A percentile compares a stretch with the other conserved stretches of the same genome.
phyloP scores from a whole-genome alignment of 2,329 filamentous ascomycete genomes.

The Colletotrichum paranaense region DNA sequence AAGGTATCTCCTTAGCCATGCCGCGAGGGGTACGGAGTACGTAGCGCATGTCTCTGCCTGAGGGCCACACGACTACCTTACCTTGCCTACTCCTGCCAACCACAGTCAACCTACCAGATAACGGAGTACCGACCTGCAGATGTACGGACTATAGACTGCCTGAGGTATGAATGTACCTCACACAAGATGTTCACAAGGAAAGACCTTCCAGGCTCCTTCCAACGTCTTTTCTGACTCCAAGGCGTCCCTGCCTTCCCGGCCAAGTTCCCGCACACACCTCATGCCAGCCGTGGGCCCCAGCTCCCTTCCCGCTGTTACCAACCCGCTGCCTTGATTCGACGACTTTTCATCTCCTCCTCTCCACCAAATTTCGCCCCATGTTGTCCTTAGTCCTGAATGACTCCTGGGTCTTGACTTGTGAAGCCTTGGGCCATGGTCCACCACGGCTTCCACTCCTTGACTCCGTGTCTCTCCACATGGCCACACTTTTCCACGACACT shows the following conservation, averaged over 20 bases:
- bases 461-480: conserved; percentile 27
- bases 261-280: conserved; percentile 16
- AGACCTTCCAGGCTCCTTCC: conserved; percentile 5
- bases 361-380: conserved; percentile 25
- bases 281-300: conserved; percentile 10
- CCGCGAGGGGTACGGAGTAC: background rate
- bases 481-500: conserved; percentile 30
- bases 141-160: too few species aligned
- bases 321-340: conserved; percentile 17
- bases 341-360: conserved; percentile 7
- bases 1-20: too few species aligned
- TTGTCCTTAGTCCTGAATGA: background rate
- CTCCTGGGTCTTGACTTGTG: too few species aligned
- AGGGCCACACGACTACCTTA: too few species aligned
- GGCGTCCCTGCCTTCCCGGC: background rate
- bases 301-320: conserved; percentile 8
- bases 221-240: background rate
- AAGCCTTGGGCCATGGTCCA: background rate
- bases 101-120: too few species aligned
- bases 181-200: background rate
- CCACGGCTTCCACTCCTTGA: conserved; percentile 3
- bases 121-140: too few species aligned
- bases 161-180: too few species aligned
- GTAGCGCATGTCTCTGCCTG: background rate
- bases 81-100: background rate